These are phyloP conservation scores for Mucor indicus DNA, from an alignment of 371 early-diverging fungal species.

Conservation along the genomic window DNA sequence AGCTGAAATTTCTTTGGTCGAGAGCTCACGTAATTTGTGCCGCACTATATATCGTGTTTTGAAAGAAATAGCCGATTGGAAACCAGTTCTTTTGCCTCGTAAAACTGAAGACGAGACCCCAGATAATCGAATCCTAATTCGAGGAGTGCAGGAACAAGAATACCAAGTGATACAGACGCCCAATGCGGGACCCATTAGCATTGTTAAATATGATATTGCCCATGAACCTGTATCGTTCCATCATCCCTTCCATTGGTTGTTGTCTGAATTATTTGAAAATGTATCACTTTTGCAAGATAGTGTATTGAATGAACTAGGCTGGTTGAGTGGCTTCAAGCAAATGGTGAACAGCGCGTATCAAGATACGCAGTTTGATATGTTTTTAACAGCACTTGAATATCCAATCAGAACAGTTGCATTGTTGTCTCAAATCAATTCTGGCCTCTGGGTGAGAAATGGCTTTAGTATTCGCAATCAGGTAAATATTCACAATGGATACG, in stretches of 20 bases:
- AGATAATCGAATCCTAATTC: constrained; percentile 10
- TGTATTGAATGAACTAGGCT: constrained; percentile 51
- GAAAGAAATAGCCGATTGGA: constrained; percentile 56
- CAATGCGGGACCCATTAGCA: constrained; percentile 34
- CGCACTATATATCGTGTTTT: constrained; percentile 41
- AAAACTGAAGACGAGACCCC: constrained; percentile 1
- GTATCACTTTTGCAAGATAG: constrained; percentile 59
- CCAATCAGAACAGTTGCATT: constrained; percentile 71
- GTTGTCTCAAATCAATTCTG: constrained; percentile 86
- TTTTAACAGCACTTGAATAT: constrained; percentile 65
- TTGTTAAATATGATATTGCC: constrained; percentile 66
- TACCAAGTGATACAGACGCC: constrained; percentile 26
- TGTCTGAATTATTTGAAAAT: constrained; percentile 75
- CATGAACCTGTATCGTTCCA: constrained; percentile 79
- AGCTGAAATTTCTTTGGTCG: background rate
- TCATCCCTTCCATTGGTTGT: constrained; percentile 90
- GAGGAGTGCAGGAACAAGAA: constrained; percentile 25
- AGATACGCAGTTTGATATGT: constrained; percentile 13
- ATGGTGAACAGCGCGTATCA: constrained; percentile 42
- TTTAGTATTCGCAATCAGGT: constrained; percentile 66
- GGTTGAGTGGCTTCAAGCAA: constrained; percentile 46
- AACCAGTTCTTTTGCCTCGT: constrained; percentile 26
- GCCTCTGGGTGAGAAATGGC: constrained; percentile 96
- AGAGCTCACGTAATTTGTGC: constrained; percentile 27
- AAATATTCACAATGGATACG: constrained; percentile 12